A percentile compares a stretch with the other conserved stretches of the same genome.
Evolutionary conservation across 208 protist genomes (phyloP).

Genomic region (Acanthamoeba culbertsoni): DNA sequence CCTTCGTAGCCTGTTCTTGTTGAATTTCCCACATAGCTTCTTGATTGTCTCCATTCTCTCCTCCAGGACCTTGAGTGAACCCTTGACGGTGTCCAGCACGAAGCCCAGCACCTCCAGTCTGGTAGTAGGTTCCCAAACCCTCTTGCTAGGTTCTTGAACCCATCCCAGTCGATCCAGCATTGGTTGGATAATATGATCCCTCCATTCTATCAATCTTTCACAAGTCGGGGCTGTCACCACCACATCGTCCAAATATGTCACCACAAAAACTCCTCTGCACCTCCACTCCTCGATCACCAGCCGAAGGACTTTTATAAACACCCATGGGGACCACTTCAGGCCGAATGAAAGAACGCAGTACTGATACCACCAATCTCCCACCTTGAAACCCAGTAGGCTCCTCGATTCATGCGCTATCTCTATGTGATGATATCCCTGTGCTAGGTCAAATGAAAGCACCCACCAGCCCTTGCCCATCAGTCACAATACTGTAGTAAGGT

Average conservation of each 20-base stretch:
- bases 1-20: no score
- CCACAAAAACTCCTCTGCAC: not conserved
- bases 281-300: not conserved
- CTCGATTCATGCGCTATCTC: not conserved
- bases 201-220: no score
- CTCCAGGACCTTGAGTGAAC: no score
- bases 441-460: not conserved
- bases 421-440: conserved; percentile 21
- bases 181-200: no score
- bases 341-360: not conserved
- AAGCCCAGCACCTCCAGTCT: no score
- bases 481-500: not conserved
- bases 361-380: not conserved
- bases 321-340: not conserved
- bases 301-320: not conserved
- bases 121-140: no score
- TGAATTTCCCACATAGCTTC: no score
- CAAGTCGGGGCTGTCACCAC: not conserved
- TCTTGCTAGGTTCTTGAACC: no score
- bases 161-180: no score
- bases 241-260: not conserved
- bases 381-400: not conserved
- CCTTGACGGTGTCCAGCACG: no score
- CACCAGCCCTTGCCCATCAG: not conserved
- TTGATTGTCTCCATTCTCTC: no score